Conservation (phyloP, 2,329 filamentous ascomycete species). For the Dactylonectria macrodidyma region DNA sequence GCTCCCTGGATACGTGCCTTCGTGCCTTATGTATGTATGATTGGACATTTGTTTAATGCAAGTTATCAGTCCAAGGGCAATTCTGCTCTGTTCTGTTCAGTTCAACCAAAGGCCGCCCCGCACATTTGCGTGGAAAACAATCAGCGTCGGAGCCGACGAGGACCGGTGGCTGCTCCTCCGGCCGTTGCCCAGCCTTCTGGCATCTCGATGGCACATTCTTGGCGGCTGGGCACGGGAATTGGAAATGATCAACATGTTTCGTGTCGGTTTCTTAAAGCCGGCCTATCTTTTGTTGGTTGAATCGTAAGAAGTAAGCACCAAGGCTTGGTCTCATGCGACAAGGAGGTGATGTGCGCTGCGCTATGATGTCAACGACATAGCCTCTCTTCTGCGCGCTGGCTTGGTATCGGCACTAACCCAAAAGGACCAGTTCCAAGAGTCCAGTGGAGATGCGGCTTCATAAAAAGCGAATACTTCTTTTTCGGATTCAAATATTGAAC, state of each 20-base stretch:
- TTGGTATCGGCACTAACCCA: background rate
- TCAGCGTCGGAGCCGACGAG: too few relatives aligned
- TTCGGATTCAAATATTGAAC: background rate
- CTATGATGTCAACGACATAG: conserved; percentile 25
- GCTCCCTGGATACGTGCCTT: too few relatives aligned
- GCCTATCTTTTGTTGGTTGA: background rate
- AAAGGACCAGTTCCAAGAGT: background rate
- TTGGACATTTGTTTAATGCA: too few relatives aligned
- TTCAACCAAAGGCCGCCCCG: too few relatives aligned
- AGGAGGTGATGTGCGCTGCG: conserved; percentile 17
- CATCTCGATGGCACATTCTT: conserved; percentile 18
- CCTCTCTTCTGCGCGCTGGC: background rate
- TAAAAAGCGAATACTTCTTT: background rate
- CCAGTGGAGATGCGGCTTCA: background rate
- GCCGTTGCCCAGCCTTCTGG: conserved; percentile 3
- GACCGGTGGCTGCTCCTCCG: background rate
- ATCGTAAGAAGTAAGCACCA: background rate
- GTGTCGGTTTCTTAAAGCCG: background rate
- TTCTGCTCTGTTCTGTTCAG: too few relatives aligned
- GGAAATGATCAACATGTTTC: background rate
- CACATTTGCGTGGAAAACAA: too few relatives aligned
- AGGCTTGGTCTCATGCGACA: conserved; percentile 17
- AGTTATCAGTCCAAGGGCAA: too few relatives aligned
- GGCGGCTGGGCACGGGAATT: too few relatives aligned
- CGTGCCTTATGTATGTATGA: too few relatives aligned